phyloP scores from a whole-genome alignment of 768 basidiomycete species.

The Tubosaeta brunneosetosa region DNA sequence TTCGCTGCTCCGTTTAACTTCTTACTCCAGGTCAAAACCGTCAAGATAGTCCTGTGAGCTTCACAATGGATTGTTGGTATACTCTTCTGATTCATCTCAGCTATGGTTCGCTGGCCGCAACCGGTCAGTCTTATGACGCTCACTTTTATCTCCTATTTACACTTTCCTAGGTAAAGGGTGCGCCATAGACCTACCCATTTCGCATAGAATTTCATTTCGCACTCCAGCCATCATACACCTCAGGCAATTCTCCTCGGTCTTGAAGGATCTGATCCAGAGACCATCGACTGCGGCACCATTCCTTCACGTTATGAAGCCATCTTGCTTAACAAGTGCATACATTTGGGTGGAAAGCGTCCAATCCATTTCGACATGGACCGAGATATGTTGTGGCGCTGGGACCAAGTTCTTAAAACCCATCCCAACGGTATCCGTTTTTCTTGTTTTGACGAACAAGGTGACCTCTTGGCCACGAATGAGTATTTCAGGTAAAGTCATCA shows the following conservation, averaged over 20 bases:
- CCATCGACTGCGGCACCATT: constrained; percentile 83
- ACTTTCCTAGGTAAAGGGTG: constrained; percentile 67
- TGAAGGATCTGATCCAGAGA: constrained; percentile 90
- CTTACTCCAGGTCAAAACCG: constrained; percentile 53
- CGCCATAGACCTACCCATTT: constrained; percentile 13
- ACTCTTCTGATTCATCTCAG: constrained; percentile 32
- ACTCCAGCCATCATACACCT: constrained; percentile 73
- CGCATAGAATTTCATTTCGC: constrained; percentile 1
- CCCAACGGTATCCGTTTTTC: constrained; percentile 94
- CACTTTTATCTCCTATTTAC: constrained; percentile 3
- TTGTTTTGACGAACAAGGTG: constrained; percentile 75
- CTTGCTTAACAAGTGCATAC: constrained; percentile 55
- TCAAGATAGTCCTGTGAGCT: constrained; percentile 81
- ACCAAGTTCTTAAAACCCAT: constrained; percentile 83
- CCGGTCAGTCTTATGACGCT: constrained; percentile 45
- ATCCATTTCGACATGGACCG: constrained; percentile 83
- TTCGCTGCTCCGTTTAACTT: neutral
- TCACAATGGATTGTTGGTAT: neutral
- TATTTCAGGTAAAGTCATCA: constrained; percentile 61
- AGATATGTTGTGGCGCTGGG: constrained; percentile 93
- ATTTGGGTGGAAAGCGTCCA: constrained; percentile 68
- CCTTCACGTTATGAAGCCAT: constrained; percentile 71
- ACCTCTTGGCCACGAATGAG: constrained; percentile 88
- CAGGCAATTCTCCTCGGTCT: constrained; percentile 82
- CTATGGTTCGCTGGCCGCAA: constrained; percentile 91